Percentiles rank a stretch among this genome's conserved stretches.
These are phyloP conservation scores for Verticillium alfalfae DNA, from an alignment of 2,329 filamentous ascomycete genomes.

Conservation along the genomic window DNA sequence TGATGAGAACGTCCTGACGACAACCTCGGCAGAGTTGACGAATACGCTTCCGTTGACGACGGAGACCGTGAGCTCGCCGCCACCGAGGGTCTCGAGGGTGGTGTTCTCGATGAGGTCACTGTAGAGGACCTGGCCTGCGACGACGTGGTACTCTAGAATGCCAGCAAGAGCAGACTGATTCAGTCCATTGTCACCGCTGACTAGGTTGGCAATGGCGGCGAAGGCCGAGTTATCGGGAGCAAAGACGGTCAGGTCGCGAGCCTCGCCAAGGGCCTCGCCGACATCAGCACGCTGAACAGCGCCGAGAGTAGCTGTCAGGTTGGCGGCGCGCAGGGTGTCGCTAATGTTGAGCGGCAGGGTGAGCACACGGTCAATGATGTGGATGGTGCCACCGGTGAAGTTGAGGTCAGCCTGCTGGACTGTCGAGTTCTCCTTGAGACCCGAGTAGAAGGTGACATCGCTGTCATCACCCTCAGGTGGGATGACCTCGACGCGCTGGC, in stretches of 20 bases:
- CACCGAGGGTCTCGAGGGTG: constrained; percentile 11
- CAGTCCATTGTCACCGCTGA: constrained; percentile 40
- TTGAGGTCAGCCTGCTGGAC: constrained; percentile 45
- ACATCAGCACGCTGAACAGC: constrained; percentile 39
- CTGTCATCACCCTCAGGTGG: constrained; percentile 19
- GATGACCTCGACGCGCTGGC: constrained; percentile 49
- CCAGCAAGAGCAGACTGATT: constrained; percentile 37
- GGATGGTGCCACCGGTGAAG: constrained; percentile 50
- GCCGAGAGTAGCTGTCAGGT: constrained; percentile 39
- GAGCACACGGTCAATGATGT: constrained; percentile 44
- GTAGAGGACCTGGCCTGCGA: constrained; percentile 51
- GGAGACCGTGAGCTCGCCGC: constrained; percentile 17
- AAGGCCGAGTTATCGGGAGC: constrained; percentile 58
- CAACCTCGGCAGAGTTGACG: constrained; percentile 43
- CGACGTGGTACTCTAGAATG: constrained; percentile 60
- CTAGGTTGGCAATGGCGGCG: constrained; percentile 45
- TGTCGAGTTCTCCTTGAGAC: constrained; percentile 40
- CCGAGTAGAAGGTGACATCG: constrained; percentile 45
- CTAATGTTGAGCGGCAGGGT: constrained; percentile 37
- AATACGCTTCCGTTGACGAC: constrained; percentile 39
- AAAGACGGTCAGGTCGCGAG: constrained; percentile 55
- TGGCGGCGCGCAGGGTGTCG: constrained; percentile 30
- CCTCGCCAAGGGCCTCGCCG: constrained; percentile 29
- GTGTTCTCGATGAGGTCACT: constrained; percentile 21
- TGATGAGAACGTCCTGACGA: constrained; percentile 42